Evolutionary conservation across 257 asterid genomes (phyloP), one percentile per base, ranked within the genome.

Genomic region (Solanum neorickii): DNA sequence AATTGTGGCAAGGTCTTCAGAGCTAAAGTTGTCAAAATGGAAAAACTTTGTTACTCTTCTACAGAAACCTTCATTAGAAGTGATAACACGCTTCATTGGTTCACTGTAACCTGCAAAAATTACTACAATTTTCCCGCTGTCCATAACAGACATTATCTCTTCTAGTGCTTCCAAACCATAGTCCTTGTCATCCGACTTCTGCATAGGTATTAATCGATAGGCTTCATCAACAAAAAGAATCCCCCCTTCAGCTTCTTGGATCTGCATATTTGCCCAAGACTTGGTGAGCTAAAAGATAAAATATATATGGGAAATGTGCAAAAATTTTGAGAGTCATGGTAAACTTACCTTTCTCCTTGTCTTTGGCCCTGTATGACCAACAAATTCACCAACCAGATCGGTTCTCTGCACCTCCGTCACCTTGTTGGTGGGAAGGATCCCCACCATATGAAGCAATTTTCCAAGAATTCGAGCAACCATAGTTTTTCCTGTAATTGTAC

Each of bases 111-210:
- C 99, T 14, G 99, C 99, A 89, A 97, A 97, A 66, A 97, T 95
- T 13, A 95, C 99, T 1, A 97, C 98, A 9, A 97, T 80, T 92
- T 92, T 94, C 44, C 98, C 99, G 75, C 92, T 91, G 92, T 97
- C 99, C 98, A 95, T 95, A 83, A 94, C 93, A 31, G 99, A 97
- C 98, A 97, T 97, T 87, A 97, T 94, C 93, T 95, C 99, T 86
- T 95, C 98, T 85, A 95, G 84, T 49, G 99, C 99, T 91, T 96
- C 99, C 87, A 94, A 83, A 72, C 98, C 99, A 47, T 90, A 96
- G 88, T 96, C 99, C 87, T 91, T 94, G 70, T 93, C 95, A 84
- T 94, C 98, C 3, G 98, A 88, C 85, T 93, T 94, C 91, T 94
- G 97, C 97, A 93, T 92, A 21, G 98, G 98, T 88, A 95, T 93